phyloP scores from a whole-genome alignment of 2,329 filamentous ascomycete genomes.

The Bisporella sp. region DNA sequence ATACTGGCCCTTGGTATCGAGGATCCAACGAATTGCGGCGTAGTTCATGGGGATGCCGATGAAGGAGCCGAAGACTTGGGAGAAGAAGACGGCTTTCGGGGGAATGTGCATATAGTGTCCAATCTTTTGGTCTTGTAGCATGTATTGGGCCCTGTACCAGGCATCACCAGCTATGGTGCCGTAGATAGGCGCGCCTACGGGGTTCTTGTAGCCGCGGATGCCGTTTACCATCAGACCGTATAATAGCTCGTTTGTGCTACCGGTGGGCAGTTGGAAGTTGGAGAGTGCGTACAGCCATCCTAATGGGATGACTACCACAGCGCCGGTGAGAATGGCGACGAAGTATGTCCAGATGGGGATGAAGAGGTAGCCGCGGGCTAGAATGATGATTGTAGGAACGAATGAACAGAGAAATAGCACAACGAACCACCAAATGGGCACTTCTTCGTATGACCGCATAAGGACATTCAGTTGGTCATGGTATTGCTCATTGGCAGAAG shows the following conservation, averaged over 20 bases:
- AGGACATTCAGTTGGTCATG: constrained; percentile 52
- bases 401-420: constrained; percentile 43
- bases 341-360: constrained; percentile 53
- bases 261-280: constrained; percentile 46
- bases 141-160: constrained; percentile 51
- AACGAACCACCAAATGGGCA: constrained; percentile 52
- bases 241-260: constrained; percentile 51
- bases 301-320: constrained; percentile 47
- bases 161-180: constrained; percentile 53
- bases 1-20: constrained; percentile 49
- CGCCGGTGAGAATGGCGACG: constrained; percentile 47
- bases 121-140: constrained; percentile 58
- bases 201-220: constrained; percentile 44
- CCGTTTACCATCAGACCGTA: constrained; percentile 54
- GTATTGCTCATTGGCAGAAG: constrained; percentile 46
- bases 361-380: constrained; percentile 44
- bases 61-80: constrained; percentile 51
- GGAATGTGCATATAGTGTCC: constrained; percentile 58
- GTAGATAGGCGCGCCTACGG: constrained; percentile 50
- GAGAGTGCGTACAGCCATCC: constrained; percentile 54
- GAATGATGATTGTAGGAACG: constrained; percentile 41
- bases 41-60: constrained; percentile 56
- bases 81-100: constrained; percentile 52
- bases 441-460: constrained; percentile 49
- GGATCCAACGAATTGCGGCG: constrained; percentile 51